A percentile compares a stretch with the other conserved stretches of the same genome.
Evolutionary conservation across 208 protist species (phyloP).

Genomic region (Leishmania braziliensis): DNA sequence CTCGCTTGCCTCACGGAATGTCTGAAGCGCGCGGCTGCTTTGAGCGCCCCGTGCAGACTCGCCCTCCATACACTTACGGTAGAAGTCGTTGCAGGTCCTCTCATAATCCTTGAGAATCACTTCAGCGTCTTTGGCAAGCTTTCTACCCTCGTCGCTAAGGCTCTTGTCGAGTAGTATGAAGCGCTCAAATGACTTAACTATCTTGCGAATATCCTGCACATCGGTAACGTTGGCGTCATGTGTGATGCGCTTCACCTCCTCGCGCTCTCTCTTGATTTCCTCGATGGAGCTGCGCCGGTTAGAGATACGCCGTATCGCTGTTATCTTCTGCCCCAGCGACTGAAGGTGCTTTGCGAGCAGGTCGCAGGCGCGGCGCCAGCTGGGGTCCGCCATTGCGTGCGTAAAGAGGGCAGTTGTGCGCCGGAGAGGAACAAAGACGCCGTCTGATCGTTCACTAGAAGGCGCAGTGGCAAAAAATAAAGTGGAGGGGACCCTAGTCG

Average conservation of each 20-base stretch:
- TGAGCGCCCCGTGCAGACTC: slow-evolving; percentile 54
- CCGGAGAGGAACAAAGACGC: neutral
- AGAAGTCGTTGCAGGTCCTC: slow-evolving; percentile 80
- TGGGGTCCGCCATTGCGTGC: slow-evolving; percentile 29
- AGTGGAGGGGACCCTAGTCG: no score
- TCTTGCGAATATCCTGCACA: slow-evolving; percentile 73
- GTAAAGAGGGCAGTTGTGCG: neutral
- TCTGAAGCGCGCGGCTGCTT: slow-evolving; percentile 15
- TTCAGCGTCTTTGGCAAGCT: slow-evolving; percentile 79
- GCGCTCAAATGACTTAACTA: slow-evolving; percentile 67
- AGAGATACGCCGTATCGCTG: slow-evolving; percentile 69
- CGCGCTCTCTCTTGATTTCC: slow-evolving; percentile 77
- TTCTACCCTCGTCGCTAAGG: slow-evolving; percentile 61
- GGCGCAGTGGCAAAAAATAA: neutral
- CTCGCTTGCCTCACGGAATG: slow-evolving; percentile 30
- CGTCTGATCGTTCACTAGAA: neutral
- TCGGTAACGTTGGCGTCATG: slow-evolving; percentile 59
- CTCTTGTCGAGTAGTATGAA: slow-evolving; percentile 74
- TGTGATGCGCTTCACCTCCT: slow-evolving; percentile 69
- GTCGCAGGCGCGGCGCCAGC: slow-evolving; percentile 76
- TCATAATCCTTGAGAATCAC: slow-evolving; percentile 69
- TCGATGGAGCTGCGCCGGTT: slow-evolving; percentile 67
- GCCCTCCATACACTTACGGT: slow-evolving; percentile 77
- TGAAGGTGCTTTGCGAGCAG: slow-evolving; percentile 59
- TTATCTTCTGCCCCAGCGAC: slow-evolving; percentile 63